Evolutionary conservation across 1,139 yeast species (phyloP).

Genomic region (Kurtzmaniella quercitrusa): DNA sequence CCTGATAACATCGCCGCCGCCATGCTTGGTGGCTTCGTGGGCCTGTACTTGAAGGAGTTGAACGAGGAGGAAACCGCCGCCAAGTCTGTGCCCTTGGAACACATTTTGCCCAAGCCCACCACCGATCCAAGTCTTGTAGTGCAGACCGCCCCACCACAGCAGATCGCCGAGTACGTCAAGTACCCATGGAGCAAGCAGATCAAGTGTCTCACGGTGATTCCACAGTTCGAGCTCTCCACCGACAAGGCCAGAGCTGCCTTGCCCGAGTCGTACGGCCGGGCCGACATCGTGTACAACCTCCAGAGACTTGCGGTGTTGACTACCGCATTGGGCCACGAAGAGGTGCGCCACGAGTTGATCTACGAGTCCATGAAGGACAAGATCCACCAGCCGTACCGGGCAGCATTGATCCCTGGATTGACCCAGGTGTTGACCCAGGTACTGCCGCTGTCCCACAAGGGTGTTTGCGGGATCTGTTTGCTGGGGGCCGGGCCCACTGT

Average conservation of each 20-base stretch:
- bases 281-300: conserved; percentile 84
- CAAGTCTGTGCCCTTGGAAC: conserved; percentile 78
- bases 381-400: conserved; percentile 93
- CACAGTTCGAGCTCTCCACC: conserved; percentile 90
- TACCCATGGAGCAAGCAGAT: conserved; percentile 80
- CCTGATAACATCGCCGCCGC: conserved; percentile 99
- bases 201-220: conserved; percentile 86
- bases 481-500: conserved; percentile 99
- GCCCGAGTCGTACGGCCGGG: conserved; percentile 73
- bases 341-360: conserved; percentile 78
- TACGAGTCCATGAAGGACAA: conserved; percentile 96
- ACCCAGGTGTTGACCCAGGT: conserved; percentile 74
- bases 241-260: conserved; percentile 87
- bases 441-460: conserved; percentile 78
- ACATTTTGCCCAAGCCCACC: conserved; percentile 71
- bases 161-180: conserved; percentile 85
- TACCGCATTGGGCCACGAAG: conserved; percentile 76
- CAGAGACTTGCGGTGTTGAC: conserved; percentile 45
- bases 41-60: conserved; percentile 83
- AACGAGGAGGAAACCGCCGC: conserved; percentile 64
- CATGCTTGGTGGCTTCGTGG: conserved; percentile 98
- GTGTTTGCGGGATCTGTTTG: conserved; percentile 87
- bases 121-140: conserved; percentile 49
- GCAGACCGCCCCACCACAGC: conserved; percentile 58
- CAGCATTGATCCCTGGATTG: conserved; percentile 86